A percentile compares a stretch with the other conserved stretches of the same genome.
These are phyloP conservation scores for Phytophthora pistaciae DNA, from an alignment of 352 stramenopile genomes.

Conservation along the genomic window DNA sequence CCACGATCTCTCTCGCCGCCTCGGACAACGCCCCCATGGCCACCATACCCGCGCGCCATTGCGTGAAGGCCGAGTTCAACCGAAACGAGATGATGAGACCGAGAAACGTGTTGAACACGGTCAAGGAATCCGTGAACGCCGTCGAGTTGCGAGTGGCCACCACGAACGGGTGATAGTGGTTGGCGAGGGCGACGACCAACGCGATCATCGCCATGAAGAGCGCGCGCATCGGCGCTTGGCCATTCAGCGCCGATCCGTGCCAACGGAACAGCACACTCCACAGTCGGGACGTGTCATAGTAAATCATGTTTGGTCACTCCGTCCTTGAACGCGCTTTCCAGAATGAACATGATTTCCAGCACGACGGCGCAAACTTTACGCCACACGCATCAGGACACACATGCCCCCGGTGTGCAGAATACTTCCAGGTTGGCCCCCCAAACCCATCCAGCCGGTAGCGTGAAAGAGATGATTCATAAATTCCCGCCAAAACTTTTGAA, in stretches of 20 bases:
- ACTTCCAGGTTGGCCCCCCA: background rate
- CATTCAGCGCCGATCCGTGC: slow-evolving; percentile 76
- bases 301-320: slow-evolving; percentile 59
- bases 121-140: slow-evolving; percentile 77
- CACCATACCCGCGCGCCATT: slow-evolving; percentile 75
- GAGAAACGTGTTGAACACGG: slow-evolving; percentile 85
- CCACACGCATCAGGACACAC: background rate
- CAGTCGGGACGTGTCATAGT: slow-evolving; percentile 69
- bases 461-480: slow-evolving; percentile 14
- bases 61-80: slow-evolving; percentile 80
- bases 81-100: slow-evolving; percentile 80
- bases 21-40: slow-evolving; percentile 66
- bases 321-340: slow-evolving; percentile 15
- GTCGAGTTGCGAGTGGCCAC: slow-evolving; percentile 67
- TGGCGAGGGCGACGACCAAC: slow-evolving; percentile 46
- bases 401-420: slow-evolving; percentile 21
- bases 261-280: slow-evolving; percentile 63
- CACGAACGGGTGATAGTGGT: slow-evolving; percentile 67
- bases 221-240: slow-evolving; percentile 64
- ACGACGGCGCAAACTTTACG: slow-evolving; percentile 10
- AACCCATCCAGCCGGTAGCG: slow-evolving; percentile 26
- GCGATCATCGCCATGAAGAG: slow-evolving; percentile 70
- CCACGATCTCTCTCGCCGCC: slow-evolving; percentile 64
- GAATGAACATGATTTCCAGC: slow-evolving; percentile 13
- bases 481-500: slow-evolving; percentile 2